Evolutionary conservation across 306 rosid genomes (phyloP), one percentile per base, ranked within the genome.

Genomic region (Fragaria iinumae): DNA sequence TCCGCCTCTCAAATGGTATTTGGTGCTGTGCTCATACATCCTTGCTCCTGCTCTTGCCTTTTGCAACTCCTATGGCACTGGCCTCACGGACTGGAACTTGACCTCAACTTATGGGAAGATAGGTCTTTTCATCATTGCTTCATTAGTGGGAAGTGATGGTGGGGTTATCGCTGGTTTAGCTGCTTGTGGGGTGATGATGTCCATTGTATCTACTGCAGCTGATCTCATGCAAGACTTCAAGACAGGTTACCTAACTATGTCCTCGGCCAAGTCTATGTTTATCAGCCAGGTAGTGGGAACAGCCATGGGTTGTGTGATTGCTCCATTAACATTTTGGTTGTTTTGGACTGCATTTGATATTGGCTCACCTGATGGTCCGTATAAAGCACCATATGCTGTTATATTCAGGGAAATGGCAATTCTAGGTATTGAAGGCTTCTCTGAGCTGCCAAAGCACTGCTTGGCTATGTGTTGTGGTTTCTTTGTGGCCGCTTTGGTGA

Each of bases 161-260:
- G 99, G 99, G 18, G 99, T 90, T 45, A 83, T 92, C 66, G 99
- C 99, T 1, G 99, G 99, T 14, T 32, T 88, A 73, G 93, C 97
- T 55, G 80, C 96, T 25, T 88, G 84, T 67, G 97, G 96, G 49
- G 93, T 96, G 59, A 96, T 96, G 98, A 92, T 96, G 98, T 80
- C 98, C 66, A 96, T 92, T 4, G 98, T 96, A 4, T 69, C 98
- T n/a, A 96, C 97, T 1, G 98, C 99, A 16, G 96, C 98, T 2
- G 98, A 96, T 86, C 99, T 96, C 82, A 96, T 96, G 99, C 99
- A 96, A 88, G 99, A 96, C 85, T 96, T 96, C 85, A 96, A 92
- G 92, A 91, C 98, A 0, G 98, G 98, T 73, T 96, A 96, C 86
- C 97, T 96, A 75, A 96, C 97, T 65, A 85, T 89, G 47, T 96